Evolutionary conservation across 1,284 basidiomycete species (phyloP).

Genomic region (Boletellus deceptivus): DNA sequence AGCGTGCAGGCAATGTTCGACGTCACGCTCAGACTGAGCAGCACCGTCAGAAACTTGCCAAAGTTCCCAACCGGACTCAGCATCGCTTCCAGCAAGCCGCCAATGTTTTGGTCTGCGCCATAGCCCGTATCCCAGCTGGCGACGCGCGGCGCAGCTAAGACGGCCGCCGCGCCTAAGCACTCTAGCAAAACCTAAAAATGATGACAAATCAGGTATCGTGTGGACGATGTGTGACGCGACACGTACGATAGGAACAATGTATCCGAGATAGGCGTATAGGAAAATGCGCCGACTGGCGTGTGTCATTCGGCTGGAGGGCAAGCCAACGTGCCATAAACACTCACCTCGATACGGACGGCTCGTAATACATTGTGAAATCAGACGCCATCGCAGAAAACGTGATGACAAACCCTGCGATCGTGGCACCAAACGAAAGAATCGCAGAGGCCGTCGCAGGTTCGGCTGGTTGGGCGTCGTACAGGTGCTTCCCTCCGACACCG

Average conservation of each 20-base stretch:
- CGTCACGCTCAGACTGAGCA: conserved; percentile 75
- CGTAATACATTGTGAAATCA: conserved; percentile 73
- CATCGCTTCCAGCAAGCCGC: conserved; percentile 76
- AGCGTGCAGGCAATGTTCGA: conserved; percentile 85
- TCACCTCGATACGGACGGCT: conserved; percentile 55
- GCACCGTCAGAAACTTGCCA: conserved; percentile 85
- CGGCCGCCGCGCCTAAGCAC: conserved; percentile 74
- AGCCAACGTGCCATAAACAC: conserved; percentile 5
- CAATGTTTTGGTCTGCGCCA: conserved; percentile 56
- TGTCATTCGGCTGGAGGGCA: conserved; percentile 2
- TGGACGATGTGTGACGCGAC: background rate
- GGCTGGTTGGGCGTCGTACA: conserved; percentile 42
- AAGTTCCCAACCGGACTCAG: conserved; percentile 69
- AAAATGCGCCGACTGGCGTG: conserved; percentile 64
- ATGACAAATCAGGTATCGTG: background rate
- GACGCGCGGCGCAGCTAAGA: conserved; percentile 56
- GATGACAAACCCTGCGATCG: conserved; percentile 72
- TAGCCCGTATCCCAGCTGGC: conserved; percentile 69
- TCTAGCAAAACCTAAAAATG: conserved; percentile 53
- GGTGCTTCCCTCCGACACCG: conserved; percentile 70
- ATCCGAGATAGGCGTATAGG: conserved; percentile 70
- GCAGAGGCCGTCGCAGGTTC: conserved; percentile 51
- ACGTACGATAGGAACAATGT: conserved; percentile 66
- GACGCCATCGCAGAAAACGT: conserved; percentile 65
- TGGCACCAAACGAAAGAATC: conserved; percentile 65